Base-by-base conservation (phyloP, 2,329 filamentous ascomycete genomes). In the Phyllosticta citribraziliensis region DNA sequence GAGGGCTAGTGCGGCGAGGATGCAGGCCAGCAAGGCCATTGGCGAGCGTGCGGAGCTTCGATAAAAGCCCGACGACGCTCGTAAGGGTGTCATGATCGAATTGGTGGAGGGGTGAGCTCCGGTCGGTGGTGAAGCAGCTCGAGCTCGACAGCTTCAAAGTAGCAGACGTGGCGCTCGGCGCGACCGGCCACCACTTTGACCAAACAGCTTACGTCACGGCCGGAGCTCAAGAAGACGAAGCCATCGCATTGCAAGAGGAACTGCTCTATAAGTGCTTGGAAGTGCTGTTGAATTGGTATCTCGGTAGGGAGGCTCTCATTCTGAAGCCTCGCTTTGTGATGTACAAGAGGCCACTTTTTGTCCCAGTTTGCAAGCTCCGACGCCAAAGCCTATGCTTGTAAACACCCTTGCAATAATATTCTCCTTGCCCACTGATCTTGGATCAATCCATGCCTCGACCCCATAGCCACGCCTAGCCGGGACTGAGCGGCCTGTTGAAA, bases 401-500 rank as follows among this genome's bases (percentile, higher is more conserved):
- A n/a, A 47, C 14, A 47, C 2, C 52, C n/a, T 55, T 24, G 22
- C 24, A 19, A 27, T 24, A 55, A 24, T 20, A 35, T 20, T 33
- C 27, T 24, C 54, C n/a, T 11, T 11, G n/a, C n/a, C 27, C 54
- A 55, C 11, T 30, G 27, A 30, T 6, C 5, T 30, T 10, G 27
- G 27, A 30, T 10, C 5, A 30, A 30, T 30, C 27, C 11, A 40
- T 40, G 11, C 33, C 33, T 40, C 33, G 12, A 40, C 11, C 12
- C 14, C 33, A 40, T 12, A 14, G 33, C 33, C 33, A 40, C 11
- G 14, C 17, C 40, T 24, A 24, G 19, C 53, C 35, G 8, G 73
- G 73, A 51, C 86, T 88, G 58, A 92, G 76, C 54, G 89, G 88
- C 67, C 89, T 77, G 72, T 93, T 94, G 78, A 94, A 94, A 5